A percentile compares a stretch with the other conserved stretches of the same genome.
Evolutionary conservation across 371 early-diverging fungal species (phyloP).

Genomic region (Capillidium heterosporum): DNA sequence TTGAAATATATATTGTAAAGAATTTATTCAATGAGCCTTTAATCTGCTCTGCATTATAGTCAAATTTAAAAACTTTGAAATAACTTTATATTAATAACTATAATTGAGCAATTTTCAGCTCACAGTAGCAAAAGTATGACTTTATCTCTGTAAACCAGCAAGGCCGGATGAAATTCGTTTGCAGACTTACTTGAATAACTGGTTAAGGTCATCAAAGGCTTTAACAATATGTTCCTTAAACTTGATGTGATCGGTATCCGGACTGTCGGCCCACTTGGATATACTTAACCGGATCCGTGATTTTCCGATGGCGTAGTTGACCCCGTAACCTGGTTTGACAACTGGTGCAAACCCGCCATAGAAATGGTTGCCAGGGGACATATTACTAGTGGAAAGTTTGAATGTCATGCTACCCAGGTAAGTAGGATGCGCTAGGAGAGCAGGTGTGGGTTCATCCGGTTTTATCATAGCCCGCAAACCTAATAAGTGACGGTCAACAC

Average conservation of each 20-base stretch:
- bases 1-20: background rate
- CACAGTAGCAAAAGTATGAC: background rate
- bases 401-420: slow-evolving; percentile 38
- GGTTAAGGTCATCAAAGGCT: slow-evolving; percentile 37
- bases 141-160: too few relatives aligned
- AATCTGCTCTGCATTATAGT: background rate
- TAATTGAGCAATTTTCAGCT: background rate
- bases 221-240: slow-evolving; percentile 31
- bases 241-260: slow-evolving; percentile 22
- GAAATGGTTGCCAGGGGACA: slow-evolving; percentile 48
- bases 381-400: slow-evolving; percentile 49
- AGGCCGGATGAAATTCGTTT: too few relatives aligned
- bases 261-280: slow-evolving; percentile 29
- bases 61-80: background rate
- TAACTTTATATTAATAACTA: background rate
- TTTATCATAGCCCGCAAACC: slow-evolving; percentile 43
- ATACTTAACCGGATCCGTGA: slow-evolving; percentile 62
- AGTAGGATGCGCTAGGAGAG: slow-evolving; percentile 46
- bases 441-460: slow-evolving; percentile 21
- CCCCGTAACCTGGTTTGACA: slow-evolving; percentile 58
- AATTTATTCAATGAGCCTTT: background rate
- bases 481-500: slow-evolving; percentile 67
- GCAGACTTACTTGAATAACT: slow-evolving; percentile 10
- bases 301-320: slow-evolving; percentile 73
- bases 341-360: slow-evolving; percentile 69